These are phyloP conservation scores for Penicillium canariense DNA, from an alignment of 495 filamentous ascomycete genomes.

Conservation along the genomic window DNA sequence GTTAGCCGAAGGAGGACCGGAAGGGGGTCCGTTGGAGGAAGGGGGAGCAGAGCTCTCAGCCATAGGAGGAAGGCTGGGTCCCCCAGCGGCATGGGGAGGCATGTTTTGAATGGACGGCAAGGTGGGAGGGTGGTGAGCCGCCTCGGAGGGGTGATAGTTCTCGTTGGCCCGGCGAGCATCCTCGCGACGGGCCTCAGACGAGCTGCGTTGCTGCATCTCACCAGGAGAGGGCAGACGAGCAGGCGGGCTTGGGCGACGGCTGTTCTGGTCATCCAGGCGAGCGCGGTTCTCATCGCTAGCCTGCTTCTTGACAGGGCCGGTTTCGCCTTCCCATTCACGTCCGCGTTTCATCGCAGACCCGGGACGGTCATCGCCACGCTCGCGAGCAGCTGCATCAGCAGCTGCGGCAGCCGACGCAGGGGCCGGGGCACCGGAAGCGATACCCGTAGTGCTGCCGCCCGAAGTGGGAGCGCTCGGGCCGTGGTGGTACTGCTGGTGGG, in stretches of 20 bases:
- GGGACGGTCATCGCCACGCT: slow-evolving; percentile 73
- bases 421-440: slow-evolving; percentile 73
- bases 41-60: slow-evolving; percentile 50
- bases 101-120: slow-evolving; percentile 71
- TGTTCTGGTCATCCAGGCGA: slow-evolving; percentile 77
- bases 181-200: slow-evolving; percentile 70
- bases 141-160: slow-evolving; percentile 84
- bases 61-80: slow-evolving; percentile 56
- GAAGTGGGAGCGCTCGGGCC: slow-evolving; percentile 63
- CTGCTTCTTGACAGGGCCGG: slow-evolving; percentile 70
- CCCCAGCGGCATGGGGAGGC: slow-evolving; percentile 52
- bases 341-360: slow-evolving; percentile 77
- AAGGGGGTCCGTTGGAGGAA: slow-evolving; percentile 58
- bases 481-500: slow-evolving; percentile 74
- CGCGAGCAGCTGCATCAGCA: slow-evolving; percentile 73
- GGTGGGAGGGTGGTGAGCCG: slow-evolving; percentile 79
- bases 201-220: slow-evolving; percentile 69
- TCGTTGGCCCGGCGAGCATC: slow-evolving; percentile 70
- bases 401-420: slow-evolving; percentile 70
- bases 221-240: slow-evolving; percentile 60
- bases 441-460: slow-evolving; percentile 65
- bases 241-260: slow-evolving; percentile 69
- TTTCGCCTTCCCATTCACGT: slow-evolving; percentile 85
- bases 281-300: slow-evolving; percentile 84
- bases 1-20: slow-evolving; percentile 45